phyloP scores from a whole-genome alignment of 2,329 filamentous ascomycete genomes.

The Pseudocercospora cruenta region DNA sequence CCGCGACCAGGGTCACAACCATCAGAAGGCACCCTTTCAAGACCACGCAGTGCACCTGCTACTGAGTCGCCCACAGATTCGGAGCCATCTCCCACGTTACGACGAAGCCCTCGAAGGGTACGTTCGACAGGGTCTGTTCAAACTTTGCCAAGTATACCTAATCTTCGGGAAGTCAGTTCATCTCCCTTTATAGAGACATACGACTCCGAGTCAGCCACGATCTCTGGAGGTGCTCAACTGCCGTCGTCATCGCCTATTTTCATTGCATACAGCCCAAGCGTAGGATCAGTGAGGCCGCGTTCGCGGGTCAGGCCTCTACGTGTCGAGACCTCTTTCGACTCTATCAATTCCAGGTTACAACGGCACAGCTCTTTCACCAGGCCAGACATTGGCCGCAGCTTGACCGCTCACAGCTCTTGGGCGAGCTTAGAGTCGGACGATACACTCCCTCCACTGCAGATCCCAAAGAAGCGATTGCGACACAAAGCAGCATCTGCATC shows the following conservation, averaged over 20 bases:
- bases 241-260: constrained; percentile 37
- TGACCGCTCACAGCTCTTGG: constrained; percentile 31
- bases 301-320: constrained; percentile 19
- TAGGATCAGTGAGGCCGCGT: constrained; percentile 12
- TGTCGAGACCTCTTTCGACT: constrained; percentile 35
- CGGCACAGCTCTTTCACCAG: constrained; percentile 19
- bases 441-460: constrained; percentile 38
- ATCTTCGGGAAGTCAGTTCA: constrained; percentile 22
- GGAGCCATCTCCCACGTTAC: constrained; percentile 16
- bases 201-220: constrained; percentile 24
- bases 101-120: constrained; percentile 20
- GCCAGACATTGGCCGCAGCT: constrained; percentile 26
- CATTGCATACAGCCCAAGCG: constrained; percentile 33
- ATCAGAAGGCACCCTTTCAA: constrained; percentile 17
- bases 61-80: constrained; percentile 19
- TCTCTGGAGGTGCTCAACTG: constrained; percentile 25
- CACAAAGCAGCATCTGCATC: constrained; percentile 31
- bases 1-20: constrained; percentile 22
- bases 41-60: constrained; percentile 22
- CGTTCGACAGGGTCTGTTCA: constrained; percentile 24
- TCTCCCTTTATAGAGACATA: constrained; percentile 22
- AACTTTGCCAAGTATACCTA: constrained; percentile 21
- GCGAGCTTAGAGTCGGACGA: constrained; percentile 32
- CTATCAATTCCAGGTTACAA: constrained; percentile 37
- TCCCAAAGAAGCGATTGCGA: constrained; percentile 37